phyloP scores from a whole-genome alignment of 2,329 filamentous ascomycete species.

The Aureobasidium sp. region DNA sequence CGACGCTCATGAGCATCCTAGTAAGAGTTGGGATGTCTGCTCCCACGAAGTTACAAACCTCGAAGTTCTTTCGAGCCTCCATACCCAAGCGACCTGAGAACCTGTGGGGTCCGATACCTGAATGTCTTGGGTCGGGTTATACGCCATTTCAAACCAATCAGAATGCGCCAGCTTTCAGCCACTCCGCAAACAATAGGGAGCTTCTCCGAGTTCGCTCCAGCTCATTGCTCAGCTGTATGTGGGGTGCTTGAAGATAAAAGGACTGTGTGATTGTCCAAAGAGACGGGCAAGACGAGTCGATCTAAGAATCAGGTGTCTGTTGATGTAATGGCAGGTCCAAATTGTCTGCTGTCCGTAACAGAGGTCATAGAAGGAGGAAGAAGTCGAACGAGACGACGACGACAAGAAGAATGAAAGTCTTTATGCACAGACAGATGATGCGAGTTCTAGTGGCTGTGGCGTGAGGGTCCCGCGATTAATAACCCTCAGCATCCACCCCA shows the following conservation, averaged over 20 bases:
- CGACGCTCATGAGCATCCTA: background rate
- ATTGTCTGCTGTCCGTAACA: no score
- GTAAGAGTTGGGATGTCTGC: no score
- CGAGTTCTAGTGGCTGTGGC: conserved; percentile 10
- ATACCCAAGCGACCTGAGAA: background rate
- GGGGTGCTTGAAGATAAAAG: background rate
- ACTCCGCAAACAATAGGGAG: conserved; percentile 2
- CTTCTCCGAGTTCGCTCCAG: conserved; percentile 6
- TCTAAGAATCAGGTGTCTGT: background rate
- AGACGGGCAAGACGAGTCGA: no score
- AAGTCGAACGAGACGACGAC: background rate
- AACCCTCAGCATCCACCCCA: conserved; percentile 6
- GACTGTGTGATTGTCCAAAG: no score
- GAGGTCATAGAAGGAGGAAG: background rate
- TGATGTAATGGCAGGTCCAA: background rate
- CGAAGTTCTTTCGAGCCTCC: background rate
- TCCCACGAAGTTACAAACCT: background rate
- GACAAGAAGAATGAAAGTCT: background rate
- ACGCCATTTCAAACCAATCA: conserved; percentile 10
- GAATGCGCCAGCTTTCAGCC: background rate
- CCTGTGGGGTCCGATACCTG: background rate
- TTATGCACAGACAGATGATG: conserved; percentile 11
- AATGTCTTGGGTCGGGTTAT: conserved; percentile 3
- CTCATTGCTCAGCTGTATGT: background rate
- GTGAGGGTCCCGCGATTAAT: conserved; percentile 7